These are phyloP conservation scores for Ceratobasidium sp. DNA, from an alignment of 1,284 basidiomycete genomes.

Conservation along the genomic window DNA sequence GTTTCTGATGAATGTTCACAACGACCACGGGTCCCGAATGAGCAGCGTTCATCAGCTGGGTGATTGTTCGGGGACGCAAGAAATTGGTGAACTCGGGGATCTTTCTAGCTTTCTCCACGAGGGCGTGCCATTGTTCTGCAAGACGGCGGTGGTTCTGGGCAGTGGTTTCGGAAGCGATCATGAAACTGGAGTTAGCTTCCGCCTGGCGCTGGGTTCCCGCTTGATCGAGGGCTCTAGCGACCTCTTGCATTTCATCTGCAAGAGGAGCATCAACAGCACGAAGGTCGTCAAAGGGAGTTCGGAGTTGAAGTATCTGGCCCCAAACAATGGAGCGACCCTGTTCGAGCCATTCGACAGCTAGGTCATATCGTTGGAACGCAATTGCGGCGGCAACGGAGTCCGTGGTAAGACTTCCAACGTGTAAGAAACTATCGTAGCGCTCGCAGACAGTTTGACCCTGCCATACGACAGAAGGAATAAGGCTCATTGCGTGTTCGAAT, in stretches of 20 bases:
- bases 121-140: background rate
- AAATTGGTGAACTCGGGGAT: background rate
- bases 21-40: background rate
- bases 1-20: background rate
- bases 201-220: slow-evolving; percentile 17
- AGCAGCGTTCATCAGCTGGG: background rate
- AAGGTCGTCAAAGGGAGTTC: slow-evolving; percentile 54
- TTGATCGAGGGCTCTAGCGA: slow-evolving; percentile 48
- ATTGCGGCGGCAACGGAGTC: slow-evolving; percentile 16
- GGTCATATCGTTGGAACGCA: background rate
- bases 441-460: background rate
- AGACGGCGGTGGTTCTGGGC: background rate
- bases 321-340: slow-evolving; percentile 55
- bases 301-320: slow-evolving; percentile 54
- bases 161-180: background rate
- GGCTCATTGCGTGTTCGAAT: no score
- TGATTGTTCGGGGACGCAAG: background rate
- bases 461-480: slow-evolving; percentile 24
- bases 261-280: background rate
- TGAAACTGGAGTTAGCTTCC: no score
- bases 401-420: background rate
- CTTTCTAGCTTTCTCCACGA: background rate
- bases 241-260: background rate
- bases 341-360: slow-evolving; percentile 53
- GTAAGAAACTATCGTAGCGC: background rate